These are phyloP conservation scores for Claviceps capensis DNA, from an alignment of 2,329 filamentous ascomycete genomes.

Conservation along the genomic window DNA sequence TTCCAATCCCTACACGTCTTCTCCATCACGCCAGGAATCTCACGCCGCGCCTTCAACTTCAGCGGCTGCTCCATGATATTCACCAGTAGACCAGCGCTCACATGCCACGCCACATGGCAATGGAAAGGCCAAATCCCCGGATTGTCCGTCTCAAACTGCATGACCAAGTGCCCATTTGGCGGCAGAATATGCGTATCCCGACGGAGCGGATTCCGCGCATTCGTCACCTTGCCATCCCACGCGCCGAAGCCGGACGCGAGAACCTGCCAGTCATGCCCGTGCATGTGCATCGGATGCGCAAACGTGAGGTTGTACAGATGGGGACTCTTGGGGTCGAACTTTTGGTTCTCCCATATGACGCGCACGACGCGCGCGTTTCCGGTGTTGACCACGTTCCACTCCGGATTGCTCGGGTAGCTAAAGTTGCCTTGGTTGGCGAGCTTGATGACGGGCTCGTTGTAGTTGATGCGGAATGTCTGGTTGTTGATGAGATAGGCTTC, in stretches of 20 bases:
- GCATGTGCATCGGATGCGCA: conserved; percentile 23
- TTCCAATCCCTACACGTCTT: neutral
- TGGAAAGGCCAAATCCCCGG: conserved; percentile 36
- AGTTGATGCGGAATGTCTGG: neutral
- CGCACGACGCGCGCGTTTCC: neutral
- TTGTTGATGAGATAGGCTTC: neutral
- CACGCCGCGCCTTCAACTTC: neutral
- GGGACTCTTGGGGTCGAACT: conserved; percentile 3
- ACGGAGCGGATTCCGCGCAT: conserved; percentile 31
- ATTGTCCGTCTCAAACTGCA: conserved; percentile 36
- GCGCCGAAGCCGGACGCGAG: conserved; percentile 13
- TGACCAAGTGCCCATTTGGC: conserved; percentile 28
- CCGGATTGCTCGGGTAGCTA: neutral
- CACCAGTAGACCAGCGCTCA: neutral
- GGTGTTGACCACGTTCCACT: neutral
- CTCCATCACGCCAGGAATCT: neutral
- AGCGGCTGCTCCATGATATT: conserved; percentile 1
- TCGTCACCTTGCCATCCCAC: conserved; percentile 9
- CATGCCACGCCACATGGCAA: conserved; percentile 36
- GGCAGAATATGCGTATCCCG: conserved; percentile 37
- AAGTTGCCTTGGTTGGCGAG: conserved; percentile 1
- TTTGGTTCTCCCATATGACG: neutral
- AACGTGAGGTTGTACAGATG: conserved; percentile 8
- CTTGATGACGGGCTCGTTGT: neutral
- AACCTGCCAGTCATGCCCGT: conserved; percentile 22